Percentiles rank a stretch among this genome's conserved stretches.
These are phyloP conservation scores for Suillus subalutaceus DNA, from an alignment of 768 basidiomycete species.

Conservation along the genomic window DNA sequence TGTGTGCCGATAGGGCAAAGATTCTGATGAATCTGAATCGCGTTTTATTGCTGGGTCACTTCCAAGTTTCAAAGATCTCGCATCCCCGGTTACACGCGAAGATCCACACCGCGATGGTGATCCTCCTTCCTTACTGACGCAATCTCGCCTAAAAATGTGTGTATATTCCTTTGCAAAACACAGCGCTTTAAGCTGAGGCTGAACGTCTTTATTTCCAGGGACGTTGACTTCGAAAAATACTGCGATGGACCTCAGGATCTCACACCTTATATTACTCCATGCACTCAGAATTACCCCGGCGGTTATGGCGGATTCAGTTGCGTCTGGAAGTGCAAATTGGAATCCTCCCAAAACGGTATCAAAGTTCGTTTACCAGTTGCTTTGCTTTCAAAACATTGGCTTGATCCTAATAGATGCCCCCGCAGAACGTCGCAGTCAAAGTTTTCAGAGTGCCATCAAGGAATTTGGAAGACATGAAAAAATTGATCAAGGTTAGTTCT, in stretches of 20 bases:
- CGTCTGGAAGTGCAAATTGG: not conserved
- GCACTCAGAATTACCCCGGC: not conserved
- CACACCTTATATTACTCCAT: not conserved
- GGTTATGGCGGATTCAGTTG: not conserved
- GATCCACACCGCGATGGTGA: not conserved
- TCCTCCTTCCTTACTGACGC: not conserved
- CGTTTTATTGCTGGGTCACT: not conserved
- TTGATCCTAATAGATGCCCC: not conserved
- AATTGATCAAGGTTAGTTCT: not conserved
- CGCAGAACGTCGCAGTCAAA: not conserved
- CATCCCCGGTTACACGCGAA: not conserved
- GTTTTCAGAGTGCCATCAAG: not conserved
- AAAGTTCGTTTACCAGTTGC: not conserved
- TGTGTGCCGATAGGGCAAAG: not conserved
- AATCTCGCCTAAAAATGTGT: not conserved
- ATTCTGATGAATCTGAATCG: not conserved
- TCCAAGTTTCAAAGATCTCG: not conserved
- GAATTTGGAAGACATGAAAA: not conserved
- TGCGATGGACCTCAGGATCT: not conserved
- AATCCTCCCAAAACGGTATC: not conserved
- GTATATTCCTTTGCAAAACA: not conserved
- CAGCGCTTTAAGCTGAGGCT: not conserved
- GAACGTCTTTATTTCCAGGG: not conserved
- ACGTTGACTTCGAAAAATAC: not conserved
- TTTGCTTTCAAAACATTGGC: not conserved